Evolutionary conservation across 306 rosid genomes (phyloP).

Genomic region (Argentina anserina): DNA sequence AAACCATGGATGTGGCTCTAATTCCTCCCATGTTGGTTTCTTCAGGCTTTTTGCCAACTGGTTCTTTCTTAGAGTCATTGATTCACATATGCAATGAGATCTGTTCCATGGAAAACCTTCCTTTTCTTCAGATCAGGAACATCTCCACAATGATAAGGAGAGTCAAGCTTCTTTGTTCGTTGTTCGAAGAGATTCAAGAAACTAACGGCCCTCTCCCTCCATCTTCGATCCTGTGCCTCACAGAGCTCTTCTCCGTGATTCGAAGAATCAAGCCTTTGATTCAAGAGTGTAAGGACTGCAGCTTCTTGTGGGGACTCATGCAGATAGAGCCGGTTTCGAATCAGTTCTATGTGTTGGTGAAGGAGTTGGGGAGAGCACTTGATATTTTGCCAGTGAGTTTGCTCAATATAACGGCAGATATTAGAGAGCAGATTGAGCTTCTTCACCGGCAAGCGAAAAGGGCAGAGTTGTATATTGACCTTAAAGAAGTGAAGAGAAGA

Average conservation of each 20-base stretch:
- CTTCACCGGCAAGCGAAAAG: conserved; percentile 73
- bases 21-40: conserved; percentile 46
- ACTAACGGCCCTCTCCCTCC: conserved; percentile 59
- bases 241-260: conserved; percentile 79
- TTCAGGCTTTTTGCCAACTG: conserved; percentile 59
- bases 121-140: conserved; percentile 46
- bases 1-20: conserved; percentile 46
- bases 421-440: conserved; percentile 75
- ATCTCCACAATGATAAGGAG: conserved; percentile 77
- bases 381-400: conserved; percentile 78
- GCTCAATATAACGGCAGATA: conserved; percentile 60
- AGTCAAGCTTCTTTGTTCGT: conserved; percentile 72
- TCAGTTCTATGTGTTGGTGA: conserved; percentile 64
- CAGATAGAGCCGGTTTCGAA: conserved; percentile 57
- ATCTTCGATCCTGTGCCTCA: conserved; percentile 76
- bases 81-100: conserved; percentile 60
- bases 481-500: conserved; percentile 52
- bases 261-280: conserved; percentile 60
- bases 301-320: conserved; percentile 72
- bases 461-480: conserved; percentile 49
- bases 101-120: conserved; percentile 57
- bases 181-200: conserved; percentile 85
- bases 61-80: conserved; percentile 66
- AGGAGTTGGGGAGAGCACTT: conserved; percentile 81
- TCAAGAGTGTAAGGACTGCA: conserved; percentile 62